Percentiles rank a stretch among this genome's conserved stretches.
These are phyloP conservation scores for Vishniacozyma victoriae DNA, from an alignment of 768 basidiomycete genomes.

Conservation along the genomic window DNA sequence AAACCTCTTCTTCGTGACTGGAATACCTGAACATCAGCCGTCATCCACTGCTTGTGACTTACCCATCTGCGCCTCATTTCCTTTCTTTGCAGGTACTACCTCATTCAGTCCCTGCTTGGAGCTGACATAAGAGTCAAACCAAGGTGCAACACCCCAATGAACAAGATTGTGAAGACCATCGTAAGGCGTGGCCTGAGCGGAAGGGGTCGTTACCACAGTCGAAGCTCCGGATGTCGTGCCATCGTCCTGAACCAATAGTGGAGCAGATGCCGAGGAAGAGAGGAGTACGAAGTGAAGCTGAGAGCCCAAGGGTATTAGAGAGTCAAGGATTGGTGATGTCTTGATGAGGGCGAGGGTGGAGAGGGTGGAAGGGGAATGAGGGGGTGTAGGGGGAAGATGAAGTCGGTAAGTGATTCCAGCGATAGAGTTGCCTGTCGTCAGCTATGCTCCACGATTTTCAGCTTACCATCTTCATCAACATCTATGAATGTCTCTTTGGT, in stretches of 20 bases:
- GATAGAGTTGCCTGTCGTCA: slow-evolving; percentile 1
- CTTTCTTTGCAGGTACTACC: slow-evolving; percentile 51
- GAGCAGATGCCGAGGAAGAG: slow-evolving; percentile 47
- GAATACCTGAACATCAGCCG: slow-evolving; percentile 58
- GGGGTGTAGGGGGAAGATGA: slow-evolving; percentile 55
- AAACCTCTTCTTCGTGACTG: slow-evolving; percentile 98
- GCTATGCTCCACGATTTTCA: neutral
- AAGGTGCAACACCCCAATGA: slow-evolving; percentile 90
- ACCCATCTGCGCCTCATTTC: slow-evolving; percentile 78
- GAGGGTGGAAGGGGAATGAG: slow-evolving; percentile 69
- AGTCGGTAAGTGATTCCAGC: slow-evolving; percentile 39
- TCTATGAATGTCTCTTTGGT: slow-evolving; percentile 28
- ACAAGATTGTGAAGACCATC: slow-evolving; percentile 93
- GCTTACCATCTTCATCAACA: slow-evolving; percentile 28
- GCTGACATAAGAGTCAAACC: slow-evolving; percentile 96
- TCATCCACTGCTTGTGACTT: slow-evolving; percentile 13
- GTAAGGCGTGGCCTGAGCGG: slow-evolving; percentile 57
- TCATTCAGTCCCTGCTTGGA: slow-evolving; percentile 59
- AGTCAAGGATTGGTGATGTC: slow-evolving; percentile 74
- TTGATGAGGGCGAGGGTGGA: slow-evolving; percentile 94
- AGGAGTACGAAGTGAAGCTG: slow-evolving; percentile 91
- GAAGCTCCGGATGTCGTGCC: slow-evolving; percentile 18
- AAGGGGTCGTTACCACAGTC: slow-evolving; percentile 27
- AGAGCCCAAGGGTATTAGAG: slow-evolving; percentile 66
- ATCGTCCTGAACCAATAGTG: slow-evolving; percentile 22